These are phyloP conservation scores for Rhizoclosmatium sp. DNA, from an alignment of 192 early-diverging fungal genomes.

Conservation along the genomic window DNA sequence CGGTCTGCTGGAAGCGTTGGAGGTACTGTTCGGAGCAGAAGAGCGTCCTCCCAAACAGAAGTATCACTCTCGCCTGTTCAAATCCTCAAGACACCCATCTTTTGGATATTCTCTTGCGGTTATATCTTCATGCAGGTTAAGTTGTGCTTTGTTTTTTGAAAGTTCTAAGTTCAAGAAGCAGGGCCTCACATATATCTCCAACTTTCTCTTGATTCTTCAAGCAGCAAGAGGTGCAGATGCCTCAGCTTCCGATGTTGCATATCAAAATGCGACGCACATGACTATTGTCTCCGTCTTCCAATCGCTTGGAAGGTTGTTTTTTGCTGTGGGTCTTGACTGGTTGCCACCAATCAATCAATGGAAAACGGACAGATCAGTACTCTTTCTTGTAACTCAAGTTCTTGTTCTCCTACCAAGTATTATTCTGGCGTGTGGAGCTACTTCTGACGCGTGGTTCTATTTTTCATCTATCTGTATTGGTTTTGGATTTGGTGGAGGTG, in stretches of 20 bases:
- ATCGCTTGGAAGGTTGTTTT: conserved; percentile 21
- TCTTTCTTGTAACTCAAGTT: conserved; percentile 22
- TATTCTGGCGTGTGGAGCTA: neutral
- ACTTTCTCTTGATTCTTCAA: conserved; percentile 38
- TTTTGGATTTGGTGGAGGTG: conserved; percentile 38
- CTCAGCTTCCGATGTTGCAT: neutral
- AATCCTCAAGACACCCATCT: conserved; percentile 38
- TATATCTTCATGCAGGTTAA: conserved; percentile 12
- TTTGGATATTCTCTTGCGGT: conserved; percentile 31
- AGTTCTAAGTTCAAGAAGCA: conserved; percentile 15
- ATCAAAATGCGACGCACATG: conserved; percentile 30
- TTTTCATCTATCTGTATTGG: conserved; percentile 26
- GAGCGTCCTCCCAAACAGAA: no score
- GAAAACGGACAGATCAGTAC: conserved; percentile 32
- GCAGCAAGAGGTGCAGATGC: neutral
- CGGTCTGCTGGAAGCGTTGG: neutral
- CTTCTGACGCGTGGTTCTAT: neutral
- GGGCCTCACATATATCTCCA: conserved; percentile 43
- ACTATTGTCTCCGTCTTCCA: conserved; percentile 40
- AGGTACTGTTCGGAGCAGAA: neutral
- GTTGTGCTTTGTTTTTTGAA: neutral
- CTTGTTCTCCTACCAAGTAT: conserved; percentile 14
- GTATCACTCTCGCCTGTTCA: neutral
- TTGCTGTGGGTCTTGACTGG: conserved; percentile 21
- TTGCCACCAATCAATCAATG: neutral